Evolutionary conservation across 2,329 filamentous ascomycete species (phyloP).

Genomic region (Trichophyton mentagrophytes): DNA sequence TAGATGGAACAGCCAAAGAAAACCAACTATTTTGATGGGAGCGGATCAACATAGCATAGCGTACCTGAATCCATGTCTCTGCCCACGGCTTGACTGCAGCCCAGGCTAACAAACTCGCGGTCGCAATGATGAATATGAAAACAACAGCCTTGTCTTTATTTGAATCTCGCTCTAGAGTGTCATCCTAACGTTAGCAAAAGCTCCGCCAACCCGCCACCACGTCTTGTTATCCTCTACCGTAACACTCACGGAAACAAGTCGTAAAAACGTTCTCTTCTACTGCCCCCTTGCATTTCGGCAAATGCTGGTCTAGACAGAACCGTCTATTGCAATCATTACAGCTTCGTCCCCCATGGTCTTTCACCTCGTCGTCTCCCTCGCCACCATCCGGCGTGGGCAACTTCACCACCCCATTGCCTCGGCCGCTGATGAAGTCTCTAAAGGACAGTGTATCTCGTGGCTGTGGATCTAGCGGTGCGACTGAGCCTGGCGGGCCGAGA

Average conservation of each 20-base stretch:
- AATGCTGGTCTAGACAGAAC: slow-evolving; percentile 51
- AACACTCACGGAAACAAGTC: slow-evolving; percentile 48
- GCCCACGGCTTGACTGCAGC: slow-evolving; percentile 49
- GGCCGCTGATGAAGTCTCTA: slow-evolving; percentile 9
- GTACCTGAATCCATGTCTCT: slow-evolving; percentile 43
- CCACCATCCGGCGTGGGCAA: slow-evolving; percentile 7
- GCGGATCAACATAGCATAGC: slow-evolving; percentile 7
- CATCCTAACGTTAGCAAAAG: neutral
- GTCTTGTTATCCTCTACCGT: neutral
- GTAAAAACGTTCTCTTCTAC: slow-evolving; percentile 53
- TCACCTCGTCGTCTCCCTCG: slow-evolving; percentile 17
- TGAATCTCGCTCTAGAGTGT: slow-evolving; percentile 46
- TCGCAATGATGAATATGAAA: slow-evolving; percentile 53
- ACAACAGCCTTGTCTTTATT: slow-evolving; percentile 54
- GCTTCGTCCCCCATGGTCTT: slow-evolving; percentile 32
- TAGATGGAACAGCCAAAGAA: neutral
- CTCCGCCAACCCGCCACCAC: neutral
- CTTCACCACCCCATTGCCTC: slow-evolving; percentile 6
- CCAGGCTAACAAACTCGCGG: slow-evolving; percentile 47
- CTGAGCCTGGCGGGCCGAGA: slow-evolving; percentile 37
- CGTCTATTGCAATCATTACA: slow-evolving; percentile 57
- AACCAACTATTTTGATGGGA: neutral
- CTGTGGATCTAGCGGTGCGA: neutral
- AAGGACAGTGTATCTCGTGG: neutral
- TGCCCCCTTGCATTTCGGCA: slow-evolving; percentile 49